Conservation (phyloP, 2,329 filamentous ascomycete species). For the Capronia epimyces region DNA sequence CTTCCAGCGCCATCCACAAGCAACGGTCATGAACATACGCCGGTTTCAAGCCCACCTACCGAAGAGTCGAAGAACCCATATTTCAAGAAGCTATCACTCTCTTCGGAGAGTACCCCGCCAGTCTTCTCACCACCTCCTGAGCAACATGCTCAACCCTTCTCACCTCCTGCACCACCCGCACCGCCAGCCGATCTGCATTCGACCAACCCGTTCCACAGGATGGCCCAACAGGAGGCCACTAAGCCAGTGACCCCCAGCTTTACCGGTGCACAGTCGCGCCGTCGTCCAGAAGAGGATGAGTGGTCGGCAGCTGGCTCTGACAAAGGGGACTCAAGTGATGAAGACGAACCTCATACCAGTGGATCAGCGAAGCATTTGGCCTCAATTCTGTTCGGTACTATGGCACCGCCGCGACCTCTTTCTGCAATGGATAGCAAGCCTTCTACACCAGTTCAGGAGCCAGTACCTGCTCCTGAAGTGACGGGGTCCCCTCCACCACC, state of each 20-base stretch:
- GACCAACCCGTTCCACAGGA: constrained; percentile 94
- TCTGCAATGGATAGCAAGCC: constrained; percentile 59
- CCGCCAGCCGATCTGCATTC: constrained; percentile 54
- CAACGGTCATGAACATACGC: constrained; percentile 53
- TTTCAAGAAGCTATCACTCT: constrained; percentile 78
- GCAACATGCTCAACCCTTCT: constrained; percentile 35
- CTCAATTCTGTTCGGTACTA: constrained; percentile 91
- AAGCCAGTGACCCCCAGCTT: constrained; percentile 49
- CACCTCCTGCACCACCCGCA: constrained; percentile 38
- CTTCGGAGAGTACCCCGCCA: constrained; percentile 44
- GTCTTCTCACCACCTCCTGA: constrained; percentile 43
- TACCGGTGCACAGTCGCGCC: constrained; percentile 46
- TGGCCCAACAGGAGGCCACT: constrained; percentile 53
- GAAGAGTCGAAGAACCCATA: constrained; percentile 90
- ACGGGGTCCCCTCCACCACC: constrained; percentile 33
- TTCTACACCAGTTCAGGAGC: constrained; percentile 42
- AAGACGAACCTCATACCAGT: constrained; percentile 70
- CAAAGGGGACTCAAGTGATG: constrained; percentile 64
- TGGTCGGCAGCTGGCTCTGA: constrained; percentile 78
- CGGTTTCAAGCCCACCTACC: constrained; percentile 44
- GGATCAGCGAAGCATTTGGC: constrained; percentile 86
- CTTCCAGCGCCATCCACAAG: constrained; percentile 30
- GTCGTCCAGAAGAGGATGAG: constrained; percentile 64
- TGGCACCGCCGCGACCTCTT: constrained; percentile 85
- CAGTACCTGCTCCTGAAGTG: constrained; percentile 44